A percentile compares a stretch with the other conserved stretches of the same genome.
phyloP scores from a whole-genome alignment of 257 asterid genomes.

The Solanum appendiculatum region DNA sequence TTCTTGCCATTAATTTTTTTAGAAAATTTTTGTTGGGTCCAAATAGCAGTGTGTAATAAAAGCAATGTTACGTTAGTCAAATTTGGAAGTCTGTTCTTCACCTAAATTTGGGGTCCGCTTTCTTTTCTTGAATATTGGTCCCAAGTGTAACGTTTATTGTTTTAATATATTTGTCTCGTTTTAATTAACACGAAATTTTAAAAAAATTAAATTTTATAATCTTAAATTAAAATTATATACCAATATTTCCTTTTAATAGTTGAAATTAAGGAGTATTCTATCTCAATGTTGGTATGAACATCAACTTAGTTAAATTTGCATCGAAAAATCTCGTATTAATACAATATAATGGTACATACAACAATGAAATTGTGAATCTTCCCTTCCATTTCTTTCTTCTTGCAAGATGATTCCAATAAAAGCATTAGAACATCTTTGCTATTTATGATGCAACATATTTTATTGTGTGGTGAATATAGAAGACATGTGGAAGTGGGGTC shows the following conservation, averaged over 20 bases:
- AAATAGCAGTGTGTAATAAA: background rate
- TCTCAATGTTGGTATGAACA: background rate
- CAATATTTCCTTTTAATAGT: background rate
- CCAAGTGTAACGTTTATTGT: background rate
- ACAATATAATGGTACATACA: constrained; percentile 29
- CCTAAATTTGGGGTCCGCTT: background rate
- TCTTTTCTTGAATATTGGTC: background rate
- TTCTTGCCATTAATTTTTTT: background rate
- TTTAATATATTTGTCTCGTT: no score
- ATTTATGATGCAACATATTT: background rate
- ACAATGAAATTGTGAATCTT: constrained; percentile 33
- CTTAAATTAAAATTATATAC: no score
- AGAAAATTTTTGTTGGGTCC: background rate
- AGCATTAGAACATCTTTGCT: background rate
- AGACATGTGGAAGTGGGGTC: background rate
- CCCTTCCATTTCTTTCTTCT: constrained; percentile 19
- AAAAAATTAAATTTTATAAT: no score
- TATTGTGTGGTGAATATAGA: background rate
- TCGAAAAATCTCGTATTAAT: background rate
- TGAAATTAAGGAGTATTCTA: no score
- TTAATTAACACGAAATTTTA: rapidly evolving
- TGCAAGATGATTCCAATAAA: background rate
- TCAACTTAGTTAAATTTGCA: background rate
- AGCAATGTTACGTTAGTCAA: background rate
- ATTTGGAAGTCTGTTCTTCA: background rate